These are phyloP conservation scores for Eleusine coracana DNA, from an alignment of 176 grass and related monocot species.

Conservation along the genomic window DNA sequence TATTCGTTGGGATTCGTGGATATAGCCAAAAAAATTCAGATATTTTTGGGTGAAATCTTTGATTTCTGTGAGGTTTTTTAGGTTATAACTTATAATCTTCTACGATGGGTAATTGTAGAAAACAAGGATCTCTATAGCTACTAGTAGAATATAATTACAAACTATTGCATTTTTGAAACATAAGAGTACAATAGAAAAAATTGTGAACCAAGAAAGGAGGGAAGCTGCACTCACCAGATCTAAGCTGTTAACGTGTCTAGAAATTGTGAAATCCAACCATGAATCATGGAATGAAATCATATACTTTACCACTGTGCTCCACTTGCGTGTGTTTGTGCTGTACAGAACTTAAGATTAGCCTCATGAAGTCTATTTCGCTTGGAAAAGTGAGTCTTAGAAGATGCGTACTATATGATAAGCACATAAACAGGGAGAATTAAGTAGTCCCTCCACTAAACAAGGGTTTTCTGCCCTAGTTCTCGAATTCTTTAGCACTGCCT, in stretches of 20 bases:
- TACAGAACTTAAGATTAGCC: not conserved
- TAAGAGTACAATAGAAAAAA: not conserved
- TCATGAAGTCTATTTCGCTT: not conserved
- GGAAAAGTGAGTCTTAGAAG: not conserved
- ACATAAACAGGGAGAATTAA: not conserved
- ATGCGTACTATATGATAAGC: not conserved
- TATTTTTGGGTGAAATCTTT: conserved; percentile 19
- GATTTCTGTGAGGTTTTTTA: not conserved
- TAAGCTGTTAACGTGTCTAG: not conserved
- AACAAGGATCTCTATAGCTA: not conserved
- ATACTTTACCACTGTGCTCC: not conserved
- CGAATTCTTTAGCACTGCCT: not conserved
- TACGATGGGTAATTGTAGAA: not conserved
- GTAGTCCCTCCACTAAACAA: not conserved
- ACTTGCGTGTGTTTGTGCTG: not conserved
- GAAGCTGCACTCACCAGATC: not conserved
- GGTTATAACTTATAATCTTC: not conserved
- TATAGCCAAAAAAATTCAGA: not conserved
- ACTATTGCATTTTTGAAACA: not conserved
- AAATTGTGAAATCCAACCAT: not conserved
- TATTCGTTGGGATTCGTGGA: conserved; percentile 10
- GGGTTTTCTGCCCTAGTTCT: not conserved
- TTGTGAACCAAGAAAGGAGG: not conserved
- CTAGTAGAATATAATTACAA: not conserved
- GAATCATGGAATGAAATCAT: not conserved